Conservation (phyloP, 106 monocot genomes). For the Allium fistulosum region DNA sequence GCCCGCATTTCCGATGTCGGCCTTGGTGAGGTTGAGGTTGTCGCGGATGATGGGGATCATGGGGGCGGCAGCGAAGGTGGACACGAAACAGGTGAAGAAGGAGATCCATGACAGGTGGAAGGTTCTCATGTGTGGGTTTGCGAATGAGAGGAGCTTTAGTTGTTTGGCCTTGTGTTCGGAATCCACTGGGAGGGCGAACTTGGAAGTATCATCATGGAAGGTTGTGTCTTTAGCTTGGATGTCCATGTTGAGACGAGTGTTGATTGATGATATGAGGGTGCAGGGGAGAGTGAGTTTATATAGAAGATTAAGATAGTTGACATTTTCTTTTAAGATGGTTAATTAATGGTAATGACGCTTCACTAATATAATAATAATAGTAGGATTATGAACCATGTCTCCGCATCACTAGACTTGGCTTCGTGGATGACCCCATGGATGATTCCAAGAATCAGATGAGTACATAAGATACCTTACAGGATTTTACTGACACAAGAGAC, state of each 20-base stretch:
- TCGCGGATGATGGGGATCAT: slow-evolving; percentile 87
- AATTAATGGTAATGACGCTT: not conserved
- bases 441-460: not conserved
- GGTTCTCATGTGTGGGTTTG: slow-evolving; percentile 29
- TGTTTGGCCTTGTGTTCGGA: slow-evolving; percentile 40
- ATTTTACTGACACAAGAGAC: no score
- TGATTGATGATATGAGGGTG: not conserved
- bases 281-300: not conserved
- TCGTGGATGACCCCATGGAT: not conserved
- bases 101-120: slow-evolving; percentile 39
- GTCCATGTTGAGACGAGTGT: not conserved
- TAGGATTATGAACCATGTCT: not conserved
- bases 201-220: slow-evolving; percentile 2
- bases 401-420: not conserved
- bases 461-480: not conserved
- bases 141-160: slow-evolving; percentile 20
- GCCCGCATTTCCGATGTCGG: slow-evolving; percentile 38
- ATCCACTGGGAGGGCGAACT: slow-evolving; percentile 41
- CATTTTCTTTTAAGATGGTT: not conserved
- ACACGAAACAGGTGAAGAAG: slow-evolving; percentile 34
- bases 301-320: not conserved
- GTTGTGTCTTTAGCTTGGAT: not conserved
- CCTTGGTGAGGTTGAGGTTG: slow-evolving; percentile 56
- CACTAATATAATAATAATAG: not conserved
- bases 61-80: slow-evolving; percentile 40